These are phyloP conservation scores for Eucalyptus coolabah DNA, from an alignment of 345 rosid species.

Conservation along the genomic window DNA sequence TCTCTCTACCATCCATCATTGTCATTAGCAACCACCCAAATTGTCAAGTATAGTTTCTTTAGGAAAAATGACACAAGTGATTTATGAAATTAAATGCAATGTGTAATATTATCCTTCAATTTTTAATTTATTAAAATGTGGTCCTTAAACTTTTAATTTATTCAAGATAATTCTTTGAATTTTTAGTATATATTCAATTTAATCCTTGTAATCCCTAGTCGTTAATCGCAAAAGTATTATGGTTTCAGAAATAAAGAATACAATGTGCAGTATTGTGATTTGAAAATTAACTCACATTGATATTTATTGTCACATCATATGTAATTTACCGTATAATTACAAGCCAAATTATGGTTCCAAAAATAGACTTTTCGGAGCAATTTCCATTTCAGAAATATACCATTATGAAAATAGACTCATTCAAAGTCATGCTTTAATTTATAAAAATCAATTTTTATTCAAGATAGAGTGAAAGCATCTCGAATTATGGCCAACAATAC, in stretches of 20 bases:
- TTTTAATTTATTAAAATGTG: neutral
- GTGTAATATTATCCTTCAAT: neutral
- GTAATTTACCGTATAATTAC: neutral
- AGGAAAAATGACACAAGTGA: neutral
- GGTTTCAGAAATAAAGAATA: neutral
- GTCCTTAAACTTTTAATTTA: neutral
- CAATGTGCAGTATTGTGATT: neutral
- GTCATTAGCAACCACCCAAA: neutral
- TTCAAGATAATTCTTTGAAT: fast-evolving
- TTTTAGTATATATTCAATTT: neutral
- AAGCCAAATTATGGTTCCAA: neutral
- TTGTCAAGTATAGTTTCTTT: neutral
- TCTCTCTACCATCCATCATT: neutral
- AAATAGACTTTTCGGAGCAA: neutral
- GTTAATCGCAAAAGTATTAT: neutral
- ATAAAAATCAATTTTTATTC: neutral
- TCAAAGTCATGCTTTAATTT: neutral
- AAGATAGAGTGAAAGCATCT: neutral
- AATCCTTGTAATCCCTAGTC: neutral
- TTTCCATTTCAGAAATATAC: neutral
- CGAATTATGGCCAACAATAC: neutral
- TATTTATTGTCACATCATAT: neutral
- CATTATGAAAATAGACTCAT: neutral
- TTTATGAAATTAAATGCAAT: neutral
- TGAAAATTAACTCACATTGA: neutral